Percentiles rank a stretch among this genome's conserved stretches.
These are phyloP conservation scores for Neurospora crassa DNA, from an alignment of 2,329 filamentous ascomycete species.

Conservation along the genomic window DNA sequence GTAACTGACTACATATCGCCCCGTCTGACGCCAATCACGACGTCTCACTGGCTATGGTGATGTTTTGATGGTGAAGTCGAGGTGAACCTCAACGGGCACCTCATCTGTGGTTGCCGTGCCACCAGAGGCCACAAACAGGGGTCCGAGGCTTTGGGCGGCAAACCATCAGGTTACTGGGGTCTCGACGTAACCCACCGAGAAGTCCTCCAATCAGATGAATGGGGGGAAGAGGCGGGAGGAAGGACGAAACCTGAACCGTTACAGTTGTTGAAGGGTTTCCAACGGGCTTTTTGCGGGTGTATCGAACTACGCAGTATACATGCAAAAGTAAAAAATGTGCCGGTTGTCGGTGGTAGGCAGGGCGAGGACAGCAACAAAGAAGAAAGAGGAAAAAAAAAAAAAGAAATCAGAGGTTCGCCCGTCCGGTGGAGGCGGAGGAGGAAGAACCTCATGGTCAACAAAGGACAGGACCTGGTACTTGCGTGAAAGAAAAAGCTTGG, in stretches of 20 bases:
- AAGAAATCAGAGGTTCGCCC: neutral
- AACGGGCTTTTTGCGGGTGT: neutral
- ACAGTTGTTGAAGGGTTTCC: neutral
- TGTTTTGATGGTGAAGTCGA: neutral
- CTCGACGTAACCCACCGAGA: neutral
- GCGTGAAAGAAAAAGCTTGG: neutral
- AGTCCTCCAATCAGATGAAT: neutral
- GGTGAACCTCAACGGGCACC: neutral
- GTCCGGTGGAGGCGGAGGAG: neutral
- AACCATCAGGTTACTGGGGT: neutral
- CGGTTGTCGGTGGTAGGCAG: neutral
- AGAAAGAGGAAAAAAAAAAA: neutral
- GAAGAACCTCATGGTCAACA: neutral
- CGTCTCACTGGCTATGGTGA: neutral
- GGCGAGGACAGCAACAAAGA: neutral
- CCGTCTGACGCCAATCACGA: neutral
- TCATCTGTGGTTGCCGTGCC: neutral
- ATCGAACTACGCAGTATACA: no score
- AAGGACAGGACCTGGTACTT: neutral
- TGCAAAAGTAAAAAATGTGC: neutral
- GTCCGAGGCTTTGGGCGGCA: neutral
- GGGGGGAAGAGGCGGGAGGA: neutral
- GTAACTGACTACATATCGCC: neutral
- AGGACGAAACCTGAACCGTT: neutral
- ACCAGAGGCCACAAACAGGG: neutral